phyloP scores from a whole-genome alignment of 352 stramenopile species.

The Phytopythium litorale region DNA sequence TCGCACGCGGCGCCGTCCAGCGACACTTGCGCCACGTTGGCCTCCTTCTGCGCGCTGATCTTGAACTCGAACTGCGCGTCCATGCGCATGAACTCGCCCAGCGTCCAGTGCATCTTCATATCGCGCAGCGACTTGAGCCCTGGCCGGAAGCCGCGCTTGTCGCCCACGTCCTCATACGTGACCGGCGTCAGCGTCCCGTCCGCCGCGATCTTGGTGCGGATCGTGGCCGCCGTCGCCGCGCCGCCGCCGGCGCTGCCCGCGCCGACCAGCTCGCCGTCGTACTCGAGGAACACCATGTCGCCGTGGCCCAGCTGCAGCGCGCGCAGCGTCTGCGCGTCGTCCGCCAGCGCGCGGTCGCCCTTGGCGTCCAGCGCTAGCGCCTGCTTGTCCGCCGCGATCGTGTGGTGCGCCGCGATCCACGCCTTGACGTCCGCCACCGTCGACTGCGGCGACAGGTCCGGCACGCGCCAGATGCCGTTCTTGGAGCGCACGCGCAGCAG shows the following conservation, averaged over 20 bases:
- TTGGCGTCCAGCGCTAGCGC: slow-evolving; percentile 57
- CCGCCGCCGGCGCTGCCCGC: slow-evolving; percentile 41
- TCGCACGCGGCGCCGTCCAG: slow-evolving; percentile 88
- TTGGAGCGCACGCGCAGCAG: slow-evolving; percentile 84
- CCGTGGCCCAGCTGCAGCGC: slow-evolving; percentile 63
- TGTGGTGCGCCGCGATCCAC: slow-evolving; percentile 76
- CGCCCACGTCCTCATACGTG: slow-evolving; percentile 65
- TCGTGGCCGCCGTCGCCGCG: slow-evolving; percentile 3
- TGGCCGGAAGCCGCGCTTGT: slow-evolving; percentile 91
- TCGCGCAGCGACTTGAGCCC: slow-evolving; percentile 94
- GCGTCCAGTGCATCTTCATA: slow-evolving; percentile 99
- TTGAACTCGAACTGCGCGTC: slow-evolving; percentile 98
- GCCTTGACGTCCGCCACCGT: slow-evolving; percentile 69
- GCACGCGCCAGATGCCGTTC: slow-evolving; percentile 86
- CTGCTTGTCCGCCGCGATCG: slow-evolving; percentile 46
- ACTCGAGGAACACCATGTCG: slow-evolving; percentile 79
- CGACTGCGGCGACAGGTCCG: slow-evolving; percentile 50
- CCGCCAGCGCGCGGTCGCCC: slow-evolving; percentile 19
- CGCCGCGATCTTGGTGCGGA: slow-evolving; percentile 74
- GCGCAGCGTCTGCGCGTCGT: slow-evolving; percentile 52
- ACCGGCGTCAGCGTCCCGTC: slow-evolving; percentile 80
- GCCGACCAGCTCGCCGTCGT: slow-evolving; percentile 61
- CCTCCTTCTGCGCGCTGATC: slow-evolving; percentile 91
- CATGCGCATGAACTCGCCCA: slow-evolving; percentile 97
- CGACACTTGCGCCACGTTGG: slow-evolving; percentile 76